Conservation (phyloP, 441 rosid species). For the Corymbia calophylla region DNA sequence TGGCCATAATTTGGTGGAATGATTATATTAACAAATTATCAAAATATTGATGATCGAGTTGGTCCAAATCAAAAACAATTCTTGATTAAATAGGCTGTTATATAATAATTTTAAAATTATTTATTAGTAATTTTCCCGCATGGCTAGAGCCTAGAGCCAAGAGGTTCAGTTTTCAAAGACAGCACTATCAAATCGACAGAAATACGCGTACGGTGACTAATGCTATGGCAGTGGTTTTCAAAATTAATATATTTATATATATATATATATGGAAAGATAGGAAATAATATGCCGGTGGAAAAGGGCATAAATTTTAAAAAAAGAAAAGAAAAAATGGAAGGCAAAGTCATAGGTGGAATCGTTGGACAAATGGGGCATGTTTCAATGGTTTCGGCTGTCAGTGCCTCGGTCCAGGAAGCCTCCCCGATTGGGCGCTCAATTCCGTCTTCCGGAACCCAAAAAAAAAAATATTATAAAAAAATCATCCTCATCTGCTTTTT, state of each 20-base stretch:
- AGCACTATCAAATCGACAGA: not conserved
- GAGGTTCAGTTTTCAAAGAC: not conserved
- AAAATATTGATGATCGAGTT: not conserved
- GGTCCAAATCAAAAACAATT: accelerated
- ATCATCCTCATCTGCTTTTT: no score
- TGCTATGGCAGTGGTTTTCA: not conserved
- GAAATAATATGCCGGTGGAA: not conserved
- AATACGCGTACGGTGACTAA: not conserved
- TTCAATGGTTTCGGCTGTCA: not conserved
- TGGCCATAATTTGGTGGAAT: accelerated
- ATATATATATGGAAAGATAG: not conserved
- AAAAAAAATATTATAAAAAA: not conserved
- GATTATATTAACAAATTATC: not conserved
- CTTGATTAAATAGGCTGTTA: accelerated
- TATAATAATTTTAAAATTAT: not conserved
- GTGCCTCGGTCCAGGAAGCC: not conserved
- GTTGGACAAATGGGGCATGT: not conserved
- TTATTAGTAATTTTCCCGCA: not conserved
- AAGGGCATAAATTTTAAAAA: not conserved
- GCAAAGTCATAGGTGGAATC: not conserved
- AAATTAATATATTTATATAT: no score
- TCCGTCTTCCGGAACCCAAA: not conserved
- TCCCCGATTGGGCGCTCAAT: not conserved
- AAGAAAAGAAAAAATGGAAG: not conserved
- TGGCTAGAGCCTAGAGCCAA: not conserved